Percentiles rank a stretch among this genome's conserved stretches.
phyloP scores from a whole-genome alignment of 805 yeast genomes.

The Kuraishia cidri region DNA sequence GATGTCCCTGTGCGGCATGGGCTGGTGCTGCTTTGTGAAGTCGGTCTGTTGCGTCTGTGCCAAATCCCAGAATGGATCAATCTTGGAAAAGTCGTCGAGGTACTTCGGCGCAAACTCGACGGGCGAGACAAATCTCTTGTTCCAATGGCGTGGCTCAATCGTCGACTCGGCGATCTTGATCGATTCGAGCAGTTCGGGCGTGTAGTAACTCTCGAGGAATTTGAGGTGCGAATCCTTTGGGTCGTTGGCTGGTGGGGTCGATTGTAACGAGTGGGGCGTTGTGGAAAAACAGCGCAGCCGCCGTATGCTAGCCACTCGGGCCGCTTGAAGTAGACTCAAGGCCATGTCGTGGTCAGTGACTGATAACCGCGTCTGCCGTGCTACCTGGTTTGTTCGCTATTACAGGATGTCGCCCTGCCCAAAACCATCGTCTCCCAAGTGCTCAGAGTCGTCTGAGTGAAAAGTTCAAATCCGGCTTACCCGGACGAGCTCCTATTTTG shows the following conservation, averaged over 20 bases:
- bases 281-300: no score
- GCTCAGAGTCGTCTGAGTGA: no score
- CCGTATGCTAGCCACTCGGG: no score
- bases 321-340: no score
- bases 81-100: conserved; percentile 58
- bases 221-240: conserved; percentile 31
- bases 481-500: no score
- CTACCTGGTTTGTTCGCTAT: no score
- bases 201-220: conserved; percentile 64
- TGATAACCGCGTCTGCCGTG: no score
- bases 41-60: conserved; percentile 10
- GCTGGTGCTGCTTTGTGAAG: conserved; percentile 6
- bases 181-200: conserved; percentile 73
- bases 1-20: conserved; percentile 4
- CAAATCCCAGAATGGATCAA: conserved; percentile 73
- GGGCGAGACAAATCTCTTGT: conserved; percentile 28
- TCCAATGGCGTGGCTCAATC: conserved; percentile 57
- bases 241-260: background rate
- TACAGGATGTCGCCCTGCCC: no score
- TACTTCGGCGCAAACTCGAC: conserved; percentile 62
- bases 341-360: no score
- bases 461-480: no score
- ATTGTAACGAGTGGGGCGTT: background rate
- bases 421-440: no score
- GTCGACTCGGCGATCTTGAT: conserved; percentile 74